Evolutionary conservation across 1,284 basidiomycete species (phyloP), one percentile per base, ranked within the genome.

Genomic region (Moniliophthora roreri): DNA sequence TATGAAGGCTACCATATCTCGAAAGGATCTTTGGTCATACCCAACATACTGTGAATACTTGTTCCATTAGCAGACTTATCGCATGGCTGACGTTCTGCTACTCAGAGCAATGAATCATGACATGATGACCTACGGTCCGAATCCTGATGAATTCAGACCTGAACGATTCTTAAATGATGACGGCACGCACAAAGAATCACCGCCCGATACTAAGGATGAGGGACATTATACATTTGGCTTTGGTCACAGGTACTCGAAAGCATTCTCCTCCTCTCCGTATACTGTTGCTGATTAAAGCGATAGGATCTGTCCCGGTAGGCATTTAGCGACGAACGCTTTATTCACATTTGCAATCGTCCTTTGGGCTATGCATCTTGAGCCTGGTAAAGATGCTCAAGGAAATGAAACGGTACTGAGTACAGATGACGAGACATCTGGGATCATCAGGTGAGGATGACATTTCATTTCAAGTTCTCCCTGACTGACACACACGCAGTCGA

Each of bases 1-100:
- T 54, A 54, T n/a, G 53, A 54, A 28, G 49, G 44, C 6, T 24
- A 44, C 24, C 46, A 50, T 18, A 54, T 54, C 2, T 48, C 53
- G 7, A 54, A 54, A 41, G 49, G 49, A 4, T 40, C 41, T 9
- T 16, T 44, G 4, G 11, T 46, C 7, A 39, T 50, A 4, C 23
- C 37, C 7, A 54, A 54, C 20, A 21, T 50, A 23, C 46, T 48
- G 53, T 50, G 28, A 50, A n/a, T n/a, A n/a, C n/a, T n/a, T n/a
- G 36, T 13, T 16, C 10, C 20, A 13, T 10, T 15, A 26, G 1
- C 15, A 20, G 34, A n/a, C n/a, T n/a, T n/a, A 40, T 20, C 3
- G 16, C 20, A 5, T 5, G 38, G 4, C 16, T 23, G n/a, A n/a
- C n/a, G n/a, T n/a, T n/a, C n/a, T n/a, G n/a, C n/a, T 13, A 5